phyloP scores from a whole-genome alignment of 2,329 filamentous ascomycete genomes.

The Aspergillus amoenus region DNA sequence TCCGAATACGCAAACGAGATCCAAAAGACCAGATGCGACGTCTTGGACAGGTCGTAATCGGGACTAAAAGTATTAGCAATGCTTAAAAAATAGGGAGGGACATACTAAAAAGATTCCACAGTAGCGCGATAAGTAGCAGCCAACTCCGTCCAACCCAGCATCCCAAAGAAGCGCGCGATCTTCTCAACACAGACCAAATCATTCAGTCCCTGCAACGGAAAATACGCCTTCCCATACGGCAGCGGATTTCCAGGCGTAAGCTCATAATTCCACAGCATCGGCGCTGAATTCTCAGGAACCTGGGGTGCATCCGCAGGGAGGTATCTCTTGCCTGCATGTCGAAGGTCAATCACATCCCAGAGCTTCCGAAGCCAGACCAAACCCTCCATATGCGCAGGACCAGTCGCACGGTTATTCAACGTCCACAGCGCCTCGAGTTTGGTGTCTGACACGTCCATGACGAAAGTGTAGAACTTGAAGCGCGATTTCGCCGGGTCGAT shows the following conservation, averaged over 20 bases:
- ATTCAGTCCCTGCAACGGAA: slow-evolving; percentile 2
- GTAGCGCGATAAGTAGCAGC: neutral
- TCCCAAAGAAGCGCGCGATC: neutral
- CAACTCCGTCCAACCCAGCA: neutral
- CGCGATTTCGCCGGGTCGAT: neutral
- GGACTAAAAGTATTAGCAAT: neutral
- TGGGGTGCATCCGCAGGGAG: neutral
- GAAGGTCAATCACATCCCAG: neutral
- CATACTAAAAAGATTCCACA: neutral
- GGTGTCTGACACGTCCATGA: neutral
- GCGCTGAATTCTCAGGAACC: neutral
- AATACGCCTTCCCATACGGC: slow-evolving; percentile 1
- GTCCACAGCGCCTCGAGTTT: neutral
- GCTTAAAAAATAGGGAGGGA: no score
- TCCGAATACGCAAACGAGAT: slow-evolving; percentile 8
- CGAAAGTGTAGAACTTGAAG: neutral
- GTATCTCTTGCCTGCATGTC: neutral
- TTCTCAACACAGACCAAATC: neutral
- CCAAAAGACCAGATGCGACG: slow-evolving; percentile 2
- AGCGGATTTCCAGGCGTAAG: neutral
- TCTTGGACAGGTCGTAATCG: neutral
- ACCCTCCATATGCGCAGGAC: neutral
- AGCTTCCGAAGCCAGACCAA: neutral
- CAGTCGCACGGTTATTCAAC: neutral
- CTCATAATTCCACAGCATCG: slow-evolving; percentile 5